A percentile compares a stretch with the other conserved stretches of the same genome.
phyloP scores from a whole-genome alignment of 306 rosid species.

The Luffa acutangula region DNA sequence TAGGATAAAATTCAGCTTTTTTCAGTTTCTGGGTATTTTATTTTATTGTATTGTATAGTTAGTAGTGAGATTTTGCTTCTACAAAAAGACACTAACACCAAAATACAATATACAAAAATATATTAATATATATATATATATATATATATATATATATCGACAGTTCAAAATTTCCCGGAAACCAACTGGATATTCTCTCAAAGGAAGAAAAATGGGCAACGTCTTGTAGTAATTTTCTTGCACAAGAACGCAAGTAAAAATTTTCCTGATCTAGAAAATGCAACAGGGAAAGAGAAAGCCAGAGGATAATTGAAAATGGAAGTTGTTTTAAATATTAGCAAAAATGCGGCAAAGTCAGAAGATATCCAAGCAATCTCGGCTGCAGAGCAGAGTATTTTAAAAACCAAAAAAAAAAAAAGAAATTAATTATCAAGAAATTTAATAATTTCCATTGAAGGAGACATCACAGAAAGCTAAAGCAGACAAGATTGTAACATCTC shows the following conservation, averaged over 20 bases:
- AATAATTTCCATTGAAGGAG: constrained; percentile 12
- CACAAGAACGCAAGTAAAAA: background rate
- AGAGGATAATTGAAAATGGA: background rate
- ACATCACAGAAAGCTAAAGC: constrained; percentile 19
- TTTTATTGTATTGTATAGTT: background rate
- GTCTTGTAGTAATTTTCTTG: background rate
- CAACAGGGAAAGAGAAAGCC: background rate
- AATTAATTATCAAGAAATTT: background rate
- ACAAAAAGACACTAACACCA: background rate
- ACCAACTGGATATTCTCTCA: constrained; percentile 1
- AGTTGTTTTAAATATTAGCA: background rate
- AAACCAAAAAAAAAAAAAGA: background rate
- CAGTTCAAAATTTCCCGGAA: background rate
- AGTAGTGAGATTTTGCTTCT: background rate
- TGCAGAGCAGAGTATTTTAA: background rate
- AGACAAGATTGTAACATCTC: constrained; percentile 29
- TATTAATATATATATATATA: no score
- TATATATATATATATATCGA: background rate
- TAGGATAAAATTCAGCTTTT: background rate
- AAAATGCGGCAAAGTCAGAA: constrained; percentile 20
- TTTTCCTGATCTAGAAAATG: constrained; percentile 14
- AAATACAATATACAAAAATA: background rate
- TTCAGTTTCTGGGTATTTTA: background rate
- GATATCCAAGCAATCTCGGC: constrained; percentile 14
- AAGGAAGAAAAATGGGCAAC: background rate